Percentiles rank a stretch among this genome's conserved stretches.
Evolutionary conservation across 2,329 filamentous ascomycete genomes (phyloP).

Genomic region (Talaromyces sp.): DNA sequence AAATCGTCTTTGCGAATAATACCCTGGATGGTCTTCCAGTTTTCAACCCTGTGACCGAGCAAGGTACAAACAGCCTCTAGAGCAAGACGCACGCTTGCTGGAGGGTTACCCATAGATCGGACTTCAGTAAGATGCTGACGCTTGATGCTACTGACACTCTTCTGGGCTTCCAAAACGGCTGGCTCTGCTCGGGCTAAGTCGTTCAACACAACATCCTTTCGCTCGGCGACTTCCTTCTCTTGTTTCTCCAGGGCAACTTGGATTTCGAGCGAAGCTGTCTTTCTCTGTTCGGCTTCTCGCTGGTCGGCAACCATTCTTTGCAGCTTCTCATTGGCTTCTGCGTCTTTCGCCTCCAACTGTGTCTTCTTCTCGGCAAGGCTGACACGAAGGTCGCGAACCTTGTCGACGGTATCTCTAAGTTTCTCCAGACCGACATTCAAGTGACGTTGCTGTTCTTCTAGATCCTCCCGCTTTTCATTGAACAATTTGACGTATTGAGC

Average conservation of each 20-base stretch:
- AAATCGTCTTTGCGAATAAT: slow-evolving; percentile 93
- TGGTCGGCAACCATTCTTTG: slow-evolving; percentile 97
- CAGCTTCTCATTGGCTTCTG: slow-evolving; percentile 94
- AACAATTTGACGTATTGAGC: slow-evolving; percentile 96
- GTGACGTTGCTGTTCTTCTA: slow-evolving; percentile 98
- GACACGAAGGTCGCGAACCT: slow-evolving; percentile 85
- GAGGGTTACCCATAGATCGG: slow-evolving; percentile 91
- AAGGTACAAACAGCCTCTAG: slow-evolving; percentile 96
- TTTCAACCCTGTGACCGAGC: slow-evolving; percentile 82
- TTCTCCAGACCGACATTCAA: slow-evolving; percentile 98
- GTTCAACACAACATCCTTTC: slow-evolving; percentile 78
- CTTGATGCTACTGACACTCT: slow-evolving; percentile 98
- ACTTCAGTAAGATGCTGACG: slow-evolving; percentile 96
- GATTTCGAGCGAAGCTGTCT: slow-evolving; percentile 82
- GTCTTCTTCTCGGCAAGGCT: slow-evolving; percentile 93
- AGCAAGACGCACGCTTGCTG: slow-evolving; percentile 83
- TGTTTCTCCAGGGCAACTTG: slow-evolving; percentile 84
- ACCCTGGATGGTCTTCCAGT: slow-evolving; percentile 87
- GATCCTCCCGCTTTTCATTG: slow-evolving; percentile 95
- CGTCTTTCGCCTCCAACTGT: slow-evolving; percentile 89
- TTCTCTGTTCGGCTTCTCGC: slow-evolving; percentile 87
- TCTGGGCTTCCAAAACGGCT: slow-evolving; percentile 86
- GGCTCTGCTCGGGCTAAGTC: slow-evolving; percentile 91
- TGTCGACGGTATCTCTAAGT: slow-evolving; percentile 91
- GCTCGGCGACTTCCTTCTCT: slow-evolving; percentile 78